A percentile compares a stretch with the other conserved stretches of the same genome.
Evolutionary conservation across 345 rosid species (phyloP).

Genomic region (Eucalyptus sideroxylon): DNA sequence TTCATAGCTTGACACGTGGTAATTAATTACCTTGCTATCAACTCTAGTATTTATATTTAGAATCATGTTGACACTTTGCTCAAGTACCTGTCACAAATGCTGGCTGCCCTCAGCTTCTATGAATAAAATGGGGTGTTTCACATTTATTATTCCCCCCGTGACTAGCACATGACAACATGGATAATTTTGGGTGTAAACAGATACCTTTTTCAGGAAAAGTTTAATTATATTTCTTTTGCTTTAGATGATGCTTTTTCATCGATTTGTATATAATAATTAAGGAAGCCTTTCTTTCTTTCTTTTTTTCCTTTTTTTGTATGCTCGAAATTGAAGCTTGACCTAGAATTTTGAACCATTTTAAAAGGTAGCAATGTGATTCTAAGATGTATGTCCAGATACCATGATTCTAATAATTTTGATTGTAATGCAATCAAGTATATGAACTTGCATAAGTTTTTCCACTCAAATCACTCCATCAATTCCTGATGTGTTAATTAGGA

Average conservation of each 20-base stretch:
- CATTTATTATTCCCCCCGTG: too few species aligned
- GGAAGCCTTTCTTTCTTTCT: background rate
- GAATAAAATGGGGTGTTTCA: too few species aligned
- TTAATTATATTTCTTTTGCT: background rate
- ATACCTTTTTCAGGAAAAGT: background rate
- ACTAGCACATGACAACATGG: too few species aligned
- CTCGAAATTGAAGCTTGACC: background rate
- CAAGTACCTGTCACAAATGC: too few species aligned
- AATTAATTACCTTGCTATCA: too few species aligned
- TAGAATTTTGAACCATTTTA: background rate
- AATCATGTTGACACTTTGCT: too few species aligned
- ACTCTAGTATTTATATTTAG: too few species aligned
- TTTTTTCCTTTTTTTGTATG: background rate
- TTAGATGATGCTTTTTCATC: background rate
- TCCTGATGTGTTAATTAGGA: background rate
- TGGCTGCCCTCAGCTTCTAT: too few species aligned
- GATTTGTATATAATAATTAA: background rate
- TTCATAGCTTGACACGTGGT: too few species aligned
- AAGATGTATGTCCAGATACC: background rate
- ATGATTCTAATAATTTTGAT: background rate
- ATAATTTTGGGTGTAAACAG: too few species aligned
- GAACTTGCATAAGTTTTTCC: background rate
- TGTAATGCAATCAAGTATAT: background rate
- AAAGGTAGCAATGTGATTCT: background rate
- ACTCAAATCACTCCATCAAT: background rate